phyloP scores from a whole-genome alignment of 805 yeast genomes.

The Maudiozyma serrabonitensis region DNA sequence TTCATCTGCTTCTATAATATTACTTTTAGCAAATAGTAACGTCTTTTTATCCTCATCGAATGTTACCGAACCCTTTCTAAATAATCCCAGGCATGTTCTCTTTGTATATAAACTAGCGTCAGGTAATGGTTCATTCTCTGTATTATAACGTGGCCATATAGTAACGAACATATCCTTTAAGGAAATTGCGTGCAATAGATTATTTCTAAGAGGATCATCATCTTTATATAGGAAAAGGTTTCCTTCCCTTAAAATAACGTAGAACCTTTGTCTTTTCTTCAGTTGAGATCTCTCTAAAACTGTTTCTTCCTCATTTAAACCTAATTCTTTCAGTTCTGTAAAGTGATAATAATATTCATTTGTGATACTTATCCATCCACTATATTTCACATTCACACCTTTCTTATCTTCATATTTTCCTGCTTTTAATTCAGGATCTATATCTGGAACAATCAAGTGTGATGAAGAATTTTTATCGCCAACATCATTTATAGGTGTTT shows the following conservation, averaged over 20 bases:
- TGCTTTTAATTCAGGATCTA: slow-evolving; percentile 39
- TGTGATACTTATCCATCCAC: slow-evolving; percentile 82
- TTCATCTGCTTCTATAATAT: neutral
- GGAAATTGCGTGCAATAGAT: slow-evolving; percentile 65
- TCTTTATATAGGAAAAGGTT: slow-evolving; percentile 78
- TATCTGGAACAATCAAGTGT: slow-evolving; percentile 9
- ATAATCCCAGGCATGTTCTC: slow-evolving; percentile 65
- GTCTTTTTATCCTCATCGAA: neutral
- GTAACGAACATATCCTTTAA: slow-evolving; percentile 60
- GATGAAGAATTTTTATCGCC: slow-evolving; percentile 14
- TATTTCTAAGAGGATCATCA: slow-evolving; percentile 41
- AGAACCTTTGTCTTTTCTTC: slow-evolving; percentile 45
- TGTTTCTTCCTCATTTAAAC: slow-evolving; percentile 6
- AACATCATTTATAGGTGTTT: slow-evolving; percentile 13
- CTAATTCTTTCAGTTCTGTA: slow-evolving; percentile 14
- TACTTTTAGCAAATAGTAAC: neutral
- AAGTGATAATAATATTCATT: slow-evolving; percentile 57
- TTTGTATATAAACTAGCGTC: slow-evolving; percentile 80
- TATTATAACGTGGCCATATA: slow-evolving; percentile 68
- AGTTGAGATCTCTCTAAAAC: slow-evolving; percentile 25
- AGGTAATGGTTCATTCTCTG: slow-evolving; percentile 26
- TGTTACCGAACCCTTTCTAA: slow-evolving; percentile 34
- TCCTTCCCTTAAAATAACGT: slow-evolving; percentile 73
- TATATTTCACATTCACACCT: slow-evolving; percentile 54
- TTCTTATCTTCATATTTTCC: slow-evolving; percentile 55